Base-by-base conservation (phyloP, 768 basidiomycete genomes). In the Boletus speciosus region DNA sequence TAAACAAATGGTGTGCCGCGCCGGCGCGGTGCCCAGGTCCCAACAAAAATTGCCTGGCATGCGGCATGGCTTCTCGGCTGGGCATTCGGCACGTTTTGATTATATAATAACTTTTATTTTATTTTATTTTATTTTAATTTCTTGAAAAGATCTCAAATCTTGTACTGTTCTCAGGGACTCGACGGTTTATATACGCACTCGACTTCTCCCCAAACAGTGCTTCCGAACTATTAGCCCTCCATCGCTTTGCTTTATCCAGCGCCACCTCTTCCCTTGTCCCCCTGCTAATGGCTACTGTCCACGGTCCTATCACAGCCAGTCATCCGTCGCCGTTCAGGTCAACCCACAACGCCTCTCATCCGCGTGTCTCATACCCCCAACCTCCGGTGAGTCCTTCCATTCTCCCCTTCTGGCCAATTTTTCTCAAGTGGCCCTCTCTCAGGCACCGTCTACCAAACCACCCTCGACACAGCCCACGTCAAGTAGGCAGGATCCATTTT, bases 301-400 rank as follows among this genome's bases (percentile, higher is more conserved):
- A 62, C 48, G 69, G 69, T 51, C 69, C 69, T 9, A 1, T 71
- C 6, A 14, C 14, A 11, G 47, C 71, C 6, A 47, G 49, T n/a
- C 67, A 71, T 29, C 67, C 69, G 0, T 71, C 69, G 1, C 69
- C 69, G 0, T 71, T 58, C 51, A 63, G 69, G 50, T 55, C 57
- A 0, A 14, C 57, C 0, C 70, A 69, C 32, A 69, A 67, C 39
- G 49, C 47, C 2, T 67, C 69, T 0, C 69, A 71, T 21, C 57
- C 70, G 0, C 62, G 69, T 5, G 54, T 69, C 29, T 10, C 58
- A 0, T 70, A 71, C 45, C 64, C 64, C 14, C 69, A 67, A 16
- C 65, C 66, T 0, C 42, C 62, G 15, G 69, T 70, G 36, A 52
- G 70, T 57, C 5, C 7, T 8, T 5, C 11, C 25, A 27, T 27